Base-by-base conservation (phyloP, 179 eudicot genomes). In the Pouteria campechiana region DNA sequence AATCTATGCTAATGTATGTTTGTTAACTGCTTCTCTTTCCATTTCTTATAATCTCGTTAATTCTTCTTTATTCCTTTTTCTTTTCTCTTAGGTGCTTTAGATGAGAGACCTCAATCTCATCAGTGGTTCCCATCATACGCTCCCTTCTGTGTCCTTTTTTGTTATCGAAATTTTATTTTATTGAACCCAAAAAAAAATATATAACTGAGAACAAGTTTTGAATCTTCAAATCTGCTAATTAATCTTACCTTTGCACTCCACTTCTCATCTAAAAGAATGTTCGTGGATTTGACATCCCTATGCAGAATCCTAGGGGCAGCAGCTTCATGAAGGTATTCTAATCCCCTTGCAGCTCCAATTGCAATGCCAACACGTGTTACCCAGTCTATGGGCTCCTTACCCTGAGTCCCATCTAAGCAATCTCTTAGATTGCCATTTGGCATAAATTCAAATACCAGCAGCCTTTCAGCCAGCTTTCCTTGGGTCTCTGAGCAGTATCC, bases 241-340 rank as follows among this genome's bases (percentile, higher is more conserved):
- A n/a, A n/a, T 41, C 73, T 32, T 64, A 89, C 97, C 68, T 89
- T 85, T 20, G 97, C 77, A 45, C 79, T 74, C 90, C 83, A 78
- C 6, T 71, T 74, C 55, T 78, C 93, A 51, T 89, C 95, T 39
- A 89, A 55, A 41, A 89, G 85, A 58, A 89, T 69, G 57, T 89
- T 89, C 2, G 83, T 74, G 27, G 97, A 89, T 64, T 89, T 89
- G 48, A 89, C 95, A 66, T 89, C 97, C 61, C 97, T 81, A 51
- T 89, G 97, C 71, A 89, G 66, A 30, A 89, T 89, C 66, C 78
- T 72, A 20, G 97, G 97, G 32, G 95, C 95, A 63, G 97, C 93
- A 50, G 93, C 86, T 63, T 85, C 97, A 70, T 89, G 97, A 55
- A 89, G 86, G 70, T 89, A 89, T 53, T 89, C 97, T 61, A 89